Conservation (phyloP, 2,329 filamentous ascomycete genomes). For the Xylariaceae sp. region DNA sequence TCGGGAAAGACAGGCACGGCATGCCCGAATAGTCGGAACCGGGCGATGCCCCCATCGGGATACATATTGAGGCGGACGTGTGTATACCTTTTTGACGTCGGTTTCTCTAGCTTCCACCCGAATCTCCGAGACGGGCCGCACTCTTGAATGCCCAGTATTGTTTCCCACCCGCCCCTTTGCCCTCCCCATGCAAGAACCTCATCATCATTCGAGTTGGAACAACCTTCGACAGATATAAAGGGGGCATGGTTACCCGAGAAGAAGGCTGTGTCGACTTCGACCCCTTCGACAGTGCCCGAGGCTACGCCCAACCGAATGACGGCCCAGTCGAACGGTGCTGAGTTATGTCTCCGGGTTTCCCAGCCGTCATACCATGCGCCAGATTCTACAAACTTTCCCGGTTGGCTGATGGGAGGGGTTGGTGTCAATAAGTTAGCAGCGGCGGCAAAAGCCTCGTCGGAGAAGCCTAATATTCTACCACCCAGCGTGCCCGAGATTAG, state of each 20-base stretch:
- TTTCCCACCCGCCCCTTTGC: constrained; percentile 63
- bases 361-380: constrained; percentile 71
- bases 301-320: constrained; percentile 65
- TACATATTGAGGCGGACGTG: constrained; percentile 83
- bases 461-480: constrained; percentile 63
- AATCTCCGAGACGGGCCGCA: constrained; percentile 74
- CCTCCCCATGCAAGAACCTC: constrained; percentile 63
- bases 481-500: constrained; percentile 60
- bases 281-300: constrained; percentile 68
- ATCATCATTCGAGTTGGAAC: constrained; percentile 63
- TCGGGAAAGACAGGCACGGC: constrained; percentile 74
- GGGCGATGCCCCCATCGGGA: constrained; percentile 78
- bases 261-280: constrained; percentile 79
- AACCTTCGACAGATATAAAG: constrained; percentile 73
- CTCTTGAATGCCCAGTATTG: constrained; percentile 65
- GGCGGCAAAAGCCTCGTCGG: constrained; percentile 68
- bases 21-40: constrained; percentile 74
- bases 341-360: constrained; percentile 67
- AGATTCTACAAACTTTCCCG: constrained; percentile 66
- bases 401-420: constrained; percentile 60
- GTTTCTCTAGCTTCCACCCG: constrained; percentile 63
- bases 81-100: constrained; percentile 67
- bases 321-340: constrained; percentile 64
- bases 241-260: constrained; percentile 83
- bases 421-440: constrained; percentile 63